Conservation (phyloP, 257 asterid genomes). For the Plantago ovata region DNA sequence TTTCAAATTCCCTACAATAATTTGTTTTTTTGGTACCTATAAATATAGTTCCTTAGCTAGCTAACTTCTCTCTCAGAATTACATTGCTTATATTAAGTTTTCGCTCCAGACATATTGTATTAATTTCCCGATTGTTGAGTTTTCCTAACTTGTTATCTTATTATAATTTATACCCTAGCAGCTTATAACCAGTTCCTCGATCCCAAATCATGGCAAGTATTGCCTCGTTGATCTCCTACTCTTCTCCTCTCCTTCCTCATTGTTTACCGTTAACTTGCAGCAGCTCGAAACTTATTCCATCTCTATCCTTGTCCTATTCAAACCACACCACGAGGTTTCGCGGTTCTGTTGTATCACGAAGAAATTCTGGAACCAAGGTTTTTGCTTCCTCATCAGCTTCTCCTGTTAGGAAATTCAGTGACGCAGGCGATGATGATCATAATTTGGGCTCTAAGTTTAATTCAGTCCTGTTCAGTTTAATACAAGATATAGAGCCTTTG, state of each 20-base stretch:
- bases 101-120: too few relatives aligned
- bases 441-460: slow-evolving; percentile 65
- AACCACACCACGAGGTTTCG: slow-evolving; percentile 3
- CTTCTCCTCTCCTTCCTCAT: slow-evolving; percentile 35
- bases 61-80: too few relatives aligned
- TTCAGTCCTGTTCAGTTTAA: slow-evolving; percentile 54
- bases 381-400: slow-evolving; percentile 47
- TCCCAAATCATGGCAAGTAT: slow-evolving; percentile 90
- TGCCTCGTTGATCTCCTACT: slow-evolving; percentile 43
- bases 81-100: too few relatives aligned
- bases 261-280: neutral
- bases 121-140: too few relatives aligned
- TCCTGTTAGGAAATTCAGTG: slow-evolving; percentile 31
- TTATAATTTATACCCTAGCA: too few relatives aligned
- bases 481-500: slow-evolving; percentile 89
- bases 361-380: slow-evolving; percentile 23
- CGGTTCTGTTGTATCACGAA: slow-evolving; percentile 13
- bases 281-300: slow-evolving; percentile 21
- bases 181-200: too few relatives aligned
- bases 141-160: too few relatives aligned
- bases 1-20: too few relatives aligned
- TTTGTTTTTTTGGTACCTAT: too few relatives aligned
- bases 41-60: too few relatives aligned
- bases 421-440: slow-evolving; percentile 28
- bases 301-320: slow-evolving; percentile 21